Evolutionary conservation across 1,284 basidiomycete genomes (phyloP), one percentile per base, ranked within the genome.

Genomic region (Moniliella sp.): DNA sequence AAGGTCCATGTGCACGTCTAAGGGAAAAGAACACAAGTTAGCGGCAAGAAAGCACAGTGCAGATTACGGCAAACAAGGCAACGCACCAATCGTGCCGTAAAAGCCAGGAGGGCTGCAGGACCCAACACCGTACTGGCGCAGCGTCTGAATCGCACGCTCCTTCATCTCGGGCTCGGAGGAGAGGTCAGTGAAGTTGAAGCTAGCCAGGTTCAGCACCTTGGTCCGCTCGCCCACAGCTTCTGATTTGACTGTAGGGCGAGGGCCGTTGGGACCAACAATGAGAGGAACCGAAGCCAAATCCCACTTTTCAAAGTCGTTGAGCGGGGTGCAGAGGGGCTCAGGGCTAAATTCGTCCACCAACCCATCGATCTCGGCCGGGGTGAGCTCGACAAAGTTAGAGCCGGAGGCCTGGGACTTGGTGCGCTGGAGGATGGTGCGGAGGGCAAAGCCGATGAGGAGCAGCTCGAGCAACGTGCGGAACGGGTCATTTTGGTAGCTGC

Each of bases 81-180:
- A 61, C 69, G 29, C 39, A 83, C 80, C 82, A 38, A 93, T 71
- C 5, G 79, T 91, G 14, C 91, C 91, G 62, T 97, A 97, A 66
- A 99, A 99, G 5, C 86, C 84, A 18, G 86, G 78, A 23, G 91
- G 91, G 10, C 88, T 86, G 55, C 91, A 99, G 46, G 78, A 81
- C 4, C 88, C 91, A 1, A 94, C 71, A 19, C 91, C 91, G 48
- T 93, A 94, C 58, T 78, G 77, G 34, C 76, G 68, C n/a, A 97
- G 65, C 0, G 77, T 80, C 35, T 80, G 75, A 14, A 91, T 69
- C 4, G 84, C 82, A 25, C 73, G 72, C 31, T 79, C 70, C 61
- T 84, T 84, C 62, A 97, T 75, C 33, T 70, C 65, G 39, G 93
- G 82, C 50, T 83, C 81, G 15, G 78, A 78, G 23, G 81, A 72